Percentiles rank a stretch among this genome's conserved stretches.
phyloP scores from a whole-genome alignment of 2,329 filamentous ascomycete genomes.

The Fusarium sacchari region DNA sequence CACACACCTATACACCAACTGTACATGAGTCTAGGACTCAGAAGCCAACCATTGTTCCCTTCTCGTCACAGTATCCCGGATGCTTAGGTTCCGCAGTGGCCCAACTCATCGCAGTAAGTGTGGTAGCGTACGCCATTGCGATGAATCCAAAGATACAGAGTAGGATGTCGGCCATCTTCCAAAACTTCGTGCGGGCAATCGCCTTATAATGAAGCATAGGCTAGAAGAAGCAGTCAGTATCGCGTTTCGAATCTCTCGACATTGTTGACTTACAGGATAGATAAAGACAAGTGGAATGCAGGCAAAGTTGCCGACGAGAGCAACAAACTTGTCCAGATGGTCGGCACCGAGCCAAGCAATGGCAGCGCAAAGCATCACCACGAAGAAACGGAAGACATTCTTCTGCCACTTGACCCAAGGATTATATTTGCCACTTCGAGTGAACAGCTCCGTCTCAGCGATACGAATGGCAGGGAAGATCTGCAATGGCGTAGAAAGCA shows the following conservation, averaged over 20 bases:
- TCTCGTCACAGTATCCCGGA: constrained; percentile 65
- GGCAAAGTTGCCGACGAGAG: constrained; percentile 95
- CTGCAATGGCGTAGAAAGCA: constrained; percentile 93
- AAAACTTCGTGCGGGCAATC: constrained; percentile 74
- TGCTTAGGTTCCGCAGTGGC: constrained; percentile 63
- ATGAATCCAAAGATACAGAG: constrained; percentile 85
- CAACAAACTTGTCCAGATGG: constrained; percentile 96
- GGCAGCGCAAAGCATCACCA: constrained; percentile 85
- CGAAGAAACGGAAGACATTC: constrained; percentile 93
- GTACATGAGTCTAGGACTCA: constrained; percentile 6
- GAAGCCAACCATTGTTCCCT: constrained; percentile 36
- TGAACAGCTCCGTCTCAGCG: constrained; percentile 93
- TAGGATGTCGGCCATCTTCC: constrained; percentile 76
- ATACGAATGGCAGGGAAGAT: constrained; percentile 99
- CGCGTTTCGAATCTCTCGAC: neutral
- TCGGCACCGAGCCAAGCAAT: constrained; percentile 94
- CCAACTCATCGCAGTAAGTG: constrained; percentile 89
- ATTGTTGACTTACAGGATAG: constrained; percentile 80
- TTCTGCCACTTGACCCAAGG: constrained; percentile 99
- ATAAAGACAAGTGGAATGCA: constrained; percentile 98
- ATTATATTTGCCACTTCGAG: constrained; percentile 95
- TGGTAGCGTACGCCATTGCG: constrained; percentile 93
- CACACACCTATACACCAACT: neutral
- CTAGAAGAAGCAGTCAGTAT: constrained; percentile 60
- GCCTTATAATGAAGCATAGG: constrained; percentile 89